These are phyloP conservation scores for Syzygium aromaticum DNA, from an alignment of 345 rosid genomes.

Conservation along the genomic window DNA sequence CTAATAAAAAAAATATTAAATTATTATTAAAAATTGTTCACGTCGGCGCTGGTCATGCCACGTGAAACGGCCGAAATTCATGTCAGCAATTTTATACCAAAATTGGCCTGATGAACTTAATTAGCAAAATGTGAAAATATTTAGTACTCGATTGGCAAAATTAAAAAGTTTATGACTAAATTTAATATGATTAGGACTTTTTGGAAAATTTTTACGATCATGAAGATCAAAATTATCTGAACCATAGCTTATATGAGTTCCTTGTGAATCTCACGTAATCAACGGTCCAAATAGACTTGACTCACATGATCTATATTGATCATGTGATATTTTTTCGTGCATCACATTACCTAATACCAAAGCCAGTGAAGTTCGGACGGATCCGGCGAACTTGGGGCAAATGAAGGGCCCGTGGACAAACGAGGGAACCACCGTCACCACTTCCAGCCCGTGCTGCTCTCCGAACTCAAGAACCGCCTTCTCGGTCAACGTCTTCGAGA, in stretches of 20 bases:
- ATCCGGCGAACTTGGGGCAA: conserved; percentile 14
- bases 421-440: conserved; percentile 22
- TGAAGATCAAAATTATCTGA: no score
- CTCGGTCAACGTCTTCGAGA: conserved; percentile 23
- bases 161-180: no score
- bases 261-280: neutral
- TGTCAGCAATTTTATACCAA: no score
- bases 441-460: conserved; percentile 16
- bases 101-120: no score
- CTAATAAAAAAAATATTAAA: no score
- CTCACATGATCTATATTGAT: neutral
- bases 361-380: conserved; percentile 6
- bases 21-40: no score
- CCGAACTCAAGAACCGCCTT: conserved; percentile 23
- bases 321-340: neutral
- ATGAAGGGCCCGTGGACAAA: conserved; percentile 28
- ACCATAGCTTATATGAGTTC: neutral
- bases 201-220: no score
- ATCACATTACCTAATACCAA: conserved; percentile 14
- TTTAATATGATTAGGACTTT: no score
- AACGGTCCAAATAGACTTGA: neutral
- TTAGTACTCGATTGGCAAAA: no score
- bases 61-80: no score
- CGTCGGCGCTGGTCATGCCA: no score
- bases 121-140: no score